Percentiles rank a stretch among this genome's conserved stretches.
Conservation (phyloP, 2,329 filamentous ascomycete genomes). For the Pyrenochaeta sp. region DNA sequence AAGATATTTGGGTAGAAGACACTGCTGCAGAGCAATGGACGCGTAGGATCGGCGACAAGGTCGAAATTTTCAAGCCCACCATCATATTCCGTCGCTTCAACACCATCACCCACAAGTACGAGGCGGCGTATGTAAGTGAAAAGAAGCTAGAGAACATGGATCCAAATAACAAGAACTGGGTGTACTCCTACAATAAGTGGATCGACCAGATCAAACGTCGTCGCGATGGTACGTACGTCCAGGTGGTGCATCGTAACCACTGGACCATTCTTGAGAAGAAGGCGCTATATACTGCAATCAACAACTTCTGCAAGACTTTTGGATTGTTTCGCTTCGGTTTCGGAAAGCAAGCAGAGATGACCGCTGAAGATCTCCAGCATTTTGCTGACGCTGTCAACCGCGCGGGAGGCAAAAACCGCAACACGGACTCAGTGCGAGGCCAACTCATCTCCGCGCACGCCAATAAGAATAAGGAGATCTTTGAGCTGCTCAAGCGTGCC, state of each 20-base stretch:
- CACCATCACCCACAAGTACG: conserved; percentile 6
- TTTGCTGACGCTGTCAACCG: conserved; percentile 13
- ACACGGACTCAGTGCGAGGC: conserved; percentile 15
- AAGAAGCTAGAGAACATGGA: conserved; percentile 9
- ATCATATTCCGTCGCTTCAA: conserved; percentile 18
- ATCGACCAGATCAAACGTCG: conserved; percentile 20
- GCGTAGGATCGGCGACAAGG: neutral
- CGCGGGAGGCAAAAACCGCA: neutral
- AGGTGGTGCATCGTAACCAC: conserved; percentile 7
- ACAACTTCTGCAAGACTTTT: conserved; percentile 8
- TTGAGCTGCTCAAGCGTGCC: conserved; percentile 4
- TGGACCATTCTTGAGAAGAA: conserved; percentile 14
- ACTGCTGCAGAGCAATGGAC: conserved; percentile 3
- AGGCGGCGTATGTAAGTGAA: conserved; percentile 9
- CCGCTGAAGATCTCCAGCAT: neutral
- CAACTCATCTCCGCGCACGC: conserved; percentile 18
- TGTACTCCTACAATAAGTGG: conserved; percentile 22
- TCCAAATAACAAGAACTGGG: conserved; percentile 11
- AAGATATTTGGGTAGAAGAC: neutral
- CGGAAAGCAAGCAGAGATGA: conserved; percentile 2
- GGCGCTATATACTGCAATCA: conserved; percentile 13
- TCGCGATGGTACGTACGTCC: conserved; percentile 7
- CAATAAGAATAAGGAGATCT: conserved; percentile 16
- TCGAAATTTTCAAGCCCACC: conserved; percentile 5
- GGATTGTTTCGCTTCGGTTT: conserved; percentile 14